These are phyloP conservation scores for Gastrolobium bilobum DNA, from an alignment of 306 rosid species.

Conservation along the genomic window DNA sequence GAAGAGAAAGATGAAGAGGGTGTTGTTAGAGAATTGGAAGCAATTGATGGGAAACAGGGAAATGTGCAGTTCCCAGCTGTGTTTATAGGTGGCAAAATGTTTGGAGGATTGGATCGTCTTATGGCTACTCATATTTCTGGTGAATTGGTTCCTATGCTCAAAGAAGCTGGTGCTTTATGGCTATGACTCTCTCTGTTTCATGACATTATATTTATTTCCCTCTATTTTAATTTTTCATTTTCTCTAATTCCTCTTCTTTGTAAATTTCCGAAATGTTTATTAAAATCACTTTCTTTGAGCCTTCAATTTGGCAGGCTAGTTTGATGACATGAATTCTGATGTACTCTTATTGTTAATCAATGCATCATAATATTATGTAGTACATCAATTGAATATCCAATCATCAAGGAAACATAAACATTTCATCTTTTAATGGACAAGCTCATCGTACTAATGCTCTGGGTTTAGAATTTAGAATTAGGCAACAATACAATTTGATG, in stretches of 20 bases:
- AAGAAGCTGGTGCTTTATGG: conserved; percentile 77
- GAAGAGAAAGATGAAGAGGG: conserved; percentile 62
- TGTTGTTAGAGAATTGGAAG: conserved; percentile 50
- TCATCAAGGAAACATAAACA: neutral
- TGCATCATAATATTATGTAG: neutral
- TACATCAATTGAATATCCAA: neutral
- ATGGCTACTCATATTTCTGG: conserved; percentile 82
- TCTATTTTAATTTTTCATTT: neutral
- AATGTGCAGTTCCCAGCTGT: conserved; percentile 64
- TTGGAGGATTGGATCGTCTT: conserved; percentile 73
- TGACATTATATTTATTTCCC: neutral
- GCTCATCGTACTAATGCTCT: neutral
- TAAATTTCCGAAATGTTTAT: neutral
- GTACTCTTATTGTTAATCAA: neutral
- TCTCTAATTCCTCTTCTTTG: neutral
- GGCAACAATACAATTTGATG: neutral
- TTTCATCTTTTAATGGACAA: neutral
- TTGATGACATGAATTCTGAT: neutral
- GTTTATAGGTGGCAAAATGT: conserved; percentile 66
- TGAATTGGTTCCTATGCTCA: conserved; percentile 71
- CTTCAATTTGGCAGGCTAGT: conserved; percentile 17
- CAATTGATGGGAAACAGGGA: neutral
- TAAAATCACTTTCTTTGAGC: conserved; percentile 24
- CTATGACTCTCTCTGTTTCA: conserved; percentile 49
- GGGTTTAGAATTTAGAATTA: neutral